phyloP scores from a whole-genome alignment of 306 rosid species.

The Trichosanthes cucumerina region DNA sequence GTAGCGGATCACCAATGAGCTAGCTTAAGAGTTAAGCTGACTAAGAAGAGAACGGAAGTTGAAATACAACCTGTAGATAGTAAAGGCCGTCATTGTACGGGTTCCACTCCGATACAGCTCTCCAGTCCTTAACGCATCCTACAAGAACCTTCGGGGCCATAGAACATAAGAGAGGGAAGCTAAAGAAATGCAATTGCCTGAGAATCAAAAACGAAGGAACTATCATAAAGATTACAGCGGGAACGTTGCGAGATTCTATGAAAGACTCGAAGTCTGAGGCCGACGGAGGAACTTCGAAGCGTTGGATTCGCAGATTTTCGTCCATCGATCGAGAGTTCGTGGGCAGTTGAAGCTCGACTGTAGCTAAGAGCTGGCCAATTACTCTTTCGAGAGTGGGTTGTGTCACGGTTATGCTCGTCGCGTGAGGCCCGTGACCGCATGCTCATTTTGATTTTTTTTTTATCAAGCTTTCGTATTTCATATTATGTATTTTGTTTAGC shows the following conservation, averaged over 20 bases:
- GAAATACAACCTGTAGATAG: conserved; percentile 54
- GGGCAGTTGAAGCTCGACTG: background rate
- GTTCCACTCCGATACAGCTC: conserved; percentile 56
- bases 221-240: conserved; percentile 22
- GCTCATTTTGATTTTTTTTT: no score
- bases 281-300: conserved; percentile 39
- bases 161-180: background rate
- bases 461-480: no score
- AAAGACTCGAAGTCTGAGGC: conserved; percentile 24
- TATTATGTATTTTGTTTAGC: no score
- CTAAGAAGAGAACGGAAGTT: background rate
- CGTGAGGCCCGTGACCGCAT: no score
- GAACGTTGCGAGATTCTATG: conserved; percentile 33
- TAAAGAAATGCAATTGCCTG: background rate
- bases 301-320: conserved; percentile 29
- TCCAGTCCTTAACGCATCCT: conserved; percentile 58
- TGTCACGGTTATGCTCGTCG: no score
- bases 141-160: conserved; percentile 34
- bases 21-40: background rate
- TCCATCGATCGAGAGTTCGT: conserved; percentile 22
- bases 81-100: conserved; percentile 65
- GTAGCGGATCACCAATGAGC: background rate
- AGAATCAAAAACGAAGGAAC: background rate
- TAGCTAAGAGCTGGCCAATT: background rate
- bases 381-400: background rate